Base-by-base conservation (phyloP, 805 yeast species). In the Barnettozyma vustinii region DNA sequence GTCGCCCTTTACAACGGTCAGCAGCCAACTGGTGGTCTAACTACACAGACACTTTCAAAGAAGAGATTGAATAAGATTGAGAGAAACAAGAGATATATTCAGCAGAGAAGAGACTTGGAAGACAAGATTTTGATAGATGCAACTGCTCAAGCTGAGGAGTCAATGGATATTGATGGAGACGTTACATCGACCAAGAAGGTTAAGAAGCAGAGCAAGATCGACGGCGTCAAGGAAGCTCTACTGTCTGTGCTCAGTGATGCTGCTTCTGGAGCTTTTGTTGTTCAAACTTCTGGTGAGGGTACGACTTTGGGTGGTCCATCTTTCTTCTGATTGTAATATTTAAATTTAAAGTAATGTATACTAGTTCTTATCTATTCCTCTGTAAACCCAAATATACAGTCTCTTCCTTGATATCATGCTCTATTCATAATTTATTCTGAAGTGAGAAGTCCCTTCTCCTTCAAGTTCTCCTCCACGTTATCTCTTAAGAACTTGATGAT, bases 281-380 rank as follows among this genome's bases (percentile, higher is more conserved):
- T 74, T 42, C 65, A 70, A 25, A 56, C 69, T 9, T 66, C 73
- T 23, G 87, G 88, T 36, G 80, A 81, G 61, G 96, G 96, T 50
- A 90, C 97, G 32, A 84, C 95, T 12, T 68, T 90, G 55, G 97
- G 96, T 39, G 81, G 84, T 27, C 90, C 89, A 66, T 75, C 53
- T 64, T 81, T 73, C 70, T 75, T 67, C 50, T 68, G 33, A 30
- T 30, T 5, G 5, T 13, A n/a, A 15, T 13, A n/a, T 30, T 30
- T 13, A 13, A n/a, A 8, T 23, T 8, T 23, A 23, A 30, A 30
- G 7, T 30, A 30, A 36, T 41, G 49, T 46, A 46, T 42, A 46
- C 33, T 46, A 46, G 39, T 40, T 23, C 18, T 8, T 30, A 20
- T 9, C 9, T 23, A 7, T n/a, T 40, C 5, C 18, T 21, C 9